Evolutionary conservation across 176 grass and related monocot genomes (phyloP), one percentile per base, ranked within the genome.

Genomic region (Triticum monococcum): DNA sequence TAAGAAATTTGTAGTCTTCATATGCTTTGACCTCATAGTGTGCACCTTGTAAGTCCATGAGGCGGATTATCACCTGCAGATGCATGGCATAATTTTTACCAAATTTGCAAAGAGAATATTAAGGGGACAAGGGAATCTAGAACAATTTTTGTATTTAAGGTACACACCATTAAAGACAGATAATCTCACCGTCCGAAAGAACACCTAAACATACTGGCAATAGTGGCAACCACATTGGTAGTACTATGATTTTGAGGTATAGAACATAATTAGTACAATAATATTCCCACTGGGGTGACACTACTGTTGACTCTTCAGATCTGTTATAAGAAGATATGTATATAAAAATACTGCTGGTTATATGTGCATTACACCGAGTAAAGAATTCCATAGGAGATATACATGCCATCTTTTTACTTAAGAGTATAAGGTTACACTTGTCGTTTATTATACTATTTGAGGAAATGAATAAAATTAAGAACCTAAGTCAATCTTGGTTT

Each of bases 1-100:
- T 99, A 10, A 99, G 90, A 77, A 99, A 99, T 75, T 89, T 94
- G 87, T 96, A 99, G 72, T 96, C 92, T 84, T 99, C 97, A 56
- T 94, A 72, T 64, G 97, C 97, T 92, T 91, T 96, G 46, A 99
- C 94, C 63, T 96, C 93, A 77, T 90, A 92, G 85, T 94, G 97
- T 67, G 97, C 94, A 23, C 97, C 97, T 24, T 91, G 87, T 64
- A 94, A 92, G 32, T 97, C 92, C 92, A 92, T 97, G 68, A 78
- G 80, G 22, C 74, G 90, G 71, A 97, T 91, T 91, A 97, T 97
- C 71, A 94, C 92, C 92, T 94, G 84, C 22, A 18, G 22, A 65
- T 12, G 70, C 3, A 88, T 78, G 32, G 0, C 71, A 85, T 38
- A 64, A 38, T 1, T 71, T 65, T 9, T 81, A 63, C 2, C 38